Evolutionary conservation across 768 basidiomycete species (phyloP).

Genomic region (Kondoa subrosea): DNA sequence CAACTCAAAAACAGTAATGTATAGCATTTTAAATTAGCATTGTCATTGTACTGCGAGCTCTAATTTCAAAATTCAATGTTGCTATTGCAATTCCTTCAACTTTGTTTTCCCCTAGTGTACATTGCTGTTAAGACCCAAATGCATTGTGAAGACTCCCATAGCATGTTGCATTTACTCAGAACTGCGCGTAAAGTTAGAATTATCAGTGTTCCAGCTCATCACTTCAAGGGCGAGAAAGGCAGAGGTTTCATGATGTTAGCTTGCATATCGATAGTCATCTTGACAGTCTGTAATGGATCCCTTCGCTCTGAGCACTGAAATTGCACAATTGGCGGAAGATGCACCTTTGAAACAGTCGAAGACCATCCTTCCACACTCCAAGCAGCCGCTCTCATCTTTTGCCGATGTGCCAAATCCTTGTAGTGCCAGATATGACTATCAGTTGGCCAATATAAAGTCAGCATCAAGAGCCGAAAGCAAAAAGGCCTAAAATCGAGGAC

Average conservation of each 20-base stretch:
- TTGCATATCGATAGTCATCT: slow-evolving; percentile 72
- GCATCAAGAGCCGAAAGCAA: background rate
- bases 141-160: too few relatives aligned
- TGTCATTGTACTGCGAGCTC: too few relatives aligned
- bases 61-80: too few relatives aligned
- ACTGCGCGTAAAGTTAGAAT: background rate
- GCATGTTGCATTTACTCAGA: background rate
- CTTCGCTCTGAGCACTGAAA: background rate
- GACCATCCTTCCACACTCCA: slow-evolving; percentile 88
- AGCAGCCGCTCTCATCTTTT: slow-evolving; percentile 68
- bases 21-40: too few relatives aligned
- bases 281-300: slow-evolving; percentile 52
- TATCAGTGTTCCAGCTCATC: background rate
- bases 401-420: slow-evolving; percentile 50
- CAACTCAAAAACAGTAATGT: background rate
- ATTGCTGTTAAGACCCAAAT: too few relatives aligned
- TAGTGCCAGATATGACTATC: slow-evolving; percentile 81
- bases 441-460: too few relatives aligned
- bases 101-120: too few relatives aligned
- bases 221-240: slow-evolving; percentile 55
- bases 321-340: background rate
- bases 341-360: slow-evolving; percentile 22
- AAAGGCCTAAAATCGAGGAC: slow-evolving; percentile 3
- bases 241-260: slow-evolving; percentile 63
- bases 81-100: too few relatives aligned